These are phyloP conservation scores for Waltiozyma sp. DNA, from an alignment of 1,139 yeast species.

Conservation along the genomic window DNA sequence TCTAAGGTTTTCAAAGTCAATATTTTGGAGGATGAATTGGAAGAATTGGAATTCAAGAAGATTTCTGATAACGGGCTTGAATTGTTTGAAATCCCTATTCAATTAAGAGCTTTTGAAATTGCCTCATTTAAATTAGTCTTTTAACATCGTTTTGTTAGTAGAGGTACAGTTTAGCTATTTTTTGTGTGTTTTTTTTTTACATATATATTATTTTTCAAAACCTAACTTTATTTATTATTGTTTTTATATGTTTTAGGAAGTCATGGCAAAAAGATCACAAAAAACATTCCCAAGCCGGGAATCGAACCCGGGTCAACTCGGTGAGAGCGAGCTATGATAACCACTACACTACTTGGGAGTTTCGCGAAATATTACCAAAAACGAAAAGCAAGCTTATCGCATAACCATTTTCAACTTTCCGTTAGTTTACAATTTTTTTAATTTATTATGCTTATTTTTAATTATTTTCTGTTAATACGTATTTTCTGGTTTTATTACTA, in stretches of 20 bases:
- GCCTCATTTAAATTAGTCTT: conserved; percentile 24
- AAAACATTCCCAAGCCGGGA: conserved; percentile 35
- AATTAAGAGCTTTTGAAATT: conserved; percentile 67
- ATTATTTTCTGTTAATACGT: no score
- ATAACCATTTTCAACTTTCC: no score
- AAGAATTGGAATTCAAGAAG: conserved; percentile 22
- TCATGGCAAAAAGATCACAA: no score
- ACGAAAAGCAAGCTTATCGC: no score
- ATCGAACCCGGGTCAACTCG: conserved; percentile 38
- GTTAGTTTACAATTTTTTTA: no score
- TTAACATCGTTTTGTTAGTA: background rate
- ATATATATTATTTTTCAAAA: no score
- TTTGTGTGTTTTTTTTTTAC: background rate
- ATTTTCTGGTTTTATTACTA: no score
- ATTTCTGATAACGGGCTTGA: conserved; percentile 15
- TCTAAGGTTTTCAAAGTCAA: conserved; percentile 48
- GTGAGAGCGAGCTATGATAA: conserved; percentile 29
- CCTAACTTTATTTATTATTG: no score
- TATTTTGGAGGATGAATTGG: conserved; percentile 57
- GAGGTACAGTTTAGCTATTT: background rate
- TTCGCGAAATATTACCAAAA: background rate
- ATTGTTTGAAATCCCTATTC: conserved; percentile 27
- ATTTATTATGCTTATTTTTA: no score
- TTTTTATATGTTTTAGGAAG: no score
- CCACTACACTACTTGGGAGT: conserved; percentile 28